Percentiles rank a stretch among this genome's conserved stretches.
Conservation (phyloP, 163 green algal species). For the Prototheca stagnorum region DNA sequence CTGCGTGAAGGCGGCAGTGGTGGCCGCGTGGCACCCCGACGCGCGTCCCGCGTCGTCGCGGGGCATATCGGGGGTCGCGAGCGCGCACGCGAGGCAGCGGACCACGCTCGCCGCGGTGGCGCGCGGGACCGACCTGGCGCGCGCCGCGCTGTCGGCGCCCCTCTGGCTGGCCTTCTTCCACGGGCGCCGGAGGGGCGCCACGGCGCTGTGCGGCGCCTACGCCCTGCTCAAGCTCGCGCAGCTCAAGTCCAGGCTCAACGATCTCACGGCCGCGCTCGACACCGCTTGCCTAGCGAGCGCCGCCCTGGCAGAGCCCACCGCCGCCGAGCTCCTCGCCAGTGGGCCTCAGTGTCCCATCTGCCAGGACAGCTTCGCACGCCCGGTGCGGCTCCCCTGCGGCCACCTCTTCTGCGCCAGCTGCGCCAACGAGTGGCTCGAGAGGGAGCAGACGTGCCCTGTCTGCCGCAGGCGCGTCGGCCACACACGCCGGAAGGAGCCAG, state of each 20-base stretch:
- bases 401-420: constrained; percentile 35
- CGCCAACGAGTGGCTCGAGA: constrained; percentile 25
- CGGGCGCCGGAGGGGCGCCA: constrained; percentile 1
- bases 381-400: constrained; percentile 18
- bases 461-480: constrained; percentile 8
- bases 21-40: too few relatives aligned
- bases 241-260: background rate
- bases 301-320: constrained; percentile 5
- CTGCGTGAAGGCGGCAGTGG: too few relatives aligned
- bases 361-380: constrained; percentile 14
- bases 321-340: constrained; percentile 9
- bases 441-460: constrained; percentile 34
- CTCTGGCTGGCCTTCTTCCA: constrained; percentile 2
- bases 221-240: constrained; percentile 12
- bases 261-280: background rate
- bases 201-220: constrained; percentile 15
- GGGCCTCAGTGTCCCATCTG: constrained; percentile 28
- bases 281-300: constrained; percentile 4
- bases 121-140: constrained; percentile 13
- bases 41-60: too few relatives aligned
- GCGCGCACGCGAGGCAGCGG: too few relatives aligned
- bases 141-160: background rate
- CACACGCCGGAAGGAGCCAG: constrained; percentile 6
- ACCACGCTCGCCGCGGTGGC: background rate
- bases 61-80: too few relatives aligned